phyloP scores from a whole-genome alignment of 768 basidiomycete genomes.

The Podaxis sp. region DNA sequence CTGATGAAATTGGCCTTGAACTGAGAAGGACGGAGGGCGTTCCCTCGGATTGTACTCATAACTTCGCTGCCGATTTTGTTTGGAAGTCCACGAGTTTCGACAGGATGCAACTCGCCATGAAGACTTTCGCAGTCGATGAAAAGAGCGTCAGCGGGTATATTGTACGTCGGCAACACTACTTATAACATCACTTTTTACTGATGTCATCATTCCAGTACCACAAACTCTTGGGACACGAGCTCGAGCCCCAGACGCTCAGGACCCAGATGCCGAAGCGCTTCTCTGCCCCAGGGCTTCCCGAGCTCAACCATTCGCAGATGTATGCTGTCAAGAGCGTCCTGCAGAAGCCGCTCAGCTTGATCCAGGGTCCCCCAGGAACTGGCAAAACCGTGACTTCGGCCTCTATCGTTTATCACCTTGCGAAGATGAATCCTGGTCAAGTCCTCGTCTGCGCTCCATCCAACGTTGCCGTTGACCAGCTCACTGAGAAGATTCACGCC shows the following conservation, averaged over 20 bases:
- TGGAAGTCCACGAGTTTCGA: constrained; percentile 99
- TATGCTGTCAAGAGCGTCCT: constrained; percentile 98
- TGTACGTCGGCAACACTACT: constrained; percentile 44
- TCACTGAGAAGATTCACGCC: constrained; percentile 98
- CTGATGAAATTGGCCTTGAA: constrained; percentile 96
- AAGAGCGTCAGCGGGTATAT: constrained; percentile 99
- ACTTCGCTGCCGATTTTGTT: constrained; percentile 97
- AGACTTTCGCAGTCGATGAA: constrained; percentile 98
- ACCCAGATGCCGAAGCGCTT: constrained; percentile 97
- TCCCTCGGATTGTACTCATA: constrained; percentile 90
- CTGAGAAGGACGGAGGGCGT: constrained; percentile 88
- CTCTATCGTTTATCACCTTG: constrained; percentile 96
- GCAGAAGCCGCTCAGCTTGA: constrained; percentile 95
- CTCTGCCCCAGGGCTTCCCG: constrained; percentile 95
- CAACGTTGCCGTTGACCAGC: constrained; percentile 98
- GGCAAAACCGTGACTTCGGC: constrained; percentile 99
- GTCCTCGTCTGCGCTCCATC: constrained; percentile 98
- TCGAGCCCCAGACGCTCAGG: constrained; percentile 88
- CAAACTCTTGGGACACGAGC: constrained; percentile 96
- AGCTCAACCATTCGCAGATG: constrained; percentile 99
- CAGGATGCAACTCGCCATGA: constrained; percentile 99
- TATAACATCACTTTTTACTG: neutral
- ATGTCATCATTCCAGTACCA: constrained; percentile 67
- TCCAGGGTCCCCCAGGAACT: constrained; percentile 98
- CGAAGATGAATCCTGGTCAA: constrained; percentile 99